Evolutionary conservation across 768 basidiomycete genomes (phyloP), one percentile per base, ranked within the genome.

Genomic region (Collybia sordida): DNA sequence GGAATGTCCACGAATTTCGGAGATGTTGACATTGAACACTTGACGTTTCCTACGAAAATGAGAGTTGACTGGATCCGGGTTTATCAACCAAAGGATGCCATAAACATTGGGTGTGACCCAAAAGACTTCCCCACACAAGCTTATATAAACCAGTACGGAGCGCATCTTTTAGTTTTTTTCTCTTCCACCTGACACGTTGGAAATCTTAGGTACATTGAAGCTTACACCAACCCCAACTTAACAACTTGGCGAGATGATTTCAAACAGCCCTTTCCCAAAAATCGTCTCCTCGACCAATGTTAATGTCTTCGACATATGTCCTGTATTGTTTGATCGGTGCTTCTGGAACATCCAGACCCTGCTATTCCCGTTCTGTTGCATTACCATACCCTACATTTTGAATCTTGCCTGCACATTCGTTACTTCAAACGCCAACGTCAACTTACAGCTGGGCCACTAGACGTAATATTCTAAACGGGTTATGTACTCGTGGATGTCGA

Each of bases 41-140:
- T 96, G 18, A 71, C 69, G 15, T 93, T 91, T 70, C 93, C 93
- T 6, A 66, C 84, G 3, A 72, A 61, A 2, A 85, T 97, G 90
- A 74, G 71, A 42, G 73, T 96, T 36, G 92, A 97, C 63, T 97
- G 87, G 71, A 82, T 98, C 47, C 82, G 95, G 19, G 90, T 98
- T 6, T 98, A 97, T 67, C 95, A 97, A 63, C 82, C 82, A 2
- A 72, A 77, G 60, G 66, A 81, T 53, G 63, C 76, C 24, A 74
- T 82, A 50, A 95, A 93, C 63, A 76, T 92, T 45, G 93, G 94
- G 14, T 98, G 94, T 62, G 85, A 90, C 62, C 94, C 94, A 11
- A 61, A 69, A 39, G 78, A 81, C 38, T 88, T 80, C 64, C 94
- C 96, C 1, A 98, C 96, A 0, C 68, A 78, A 43, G 75, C 77